A percentile compares a stretch with the other conserved stretches of the same genome.
Evolutionary conservation across 371 early-diverging fungal species (phyloP).

Genomic region (Sporodiniella umbellata): DNA sequence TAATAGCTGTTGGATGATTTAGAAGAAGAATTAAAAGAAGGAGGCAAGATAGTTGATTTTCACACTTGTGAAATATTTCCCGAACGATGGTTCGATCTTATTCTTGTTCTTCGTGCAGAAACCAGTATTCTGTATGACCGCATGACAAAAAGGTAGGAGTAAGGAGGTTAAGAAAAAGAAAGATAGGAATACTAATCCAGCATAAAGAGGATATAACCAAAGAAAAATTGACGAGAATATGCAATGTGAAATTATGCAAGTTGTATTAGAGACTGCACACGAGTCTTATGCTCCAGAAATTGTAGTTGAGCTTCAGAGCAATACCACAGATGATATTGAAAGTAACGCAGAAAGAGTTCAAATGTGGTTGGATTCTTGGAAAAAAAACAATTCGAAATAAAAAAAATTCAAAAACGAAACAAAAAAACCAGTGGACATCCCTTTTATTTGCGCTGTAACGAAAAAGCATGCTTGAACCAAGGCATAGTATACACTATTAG

Average conservation of each 20-base stretch:
- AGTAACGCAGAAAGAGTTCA: slow-evolving; percentile 75
- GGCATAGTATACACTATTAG: too few species aligned
- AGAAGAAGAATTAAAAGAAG: slow-evolving; percentile 73
- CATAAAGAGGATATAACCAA: slow-evolving; percentile 74
- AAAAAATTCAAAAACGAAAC: too few species aligned
- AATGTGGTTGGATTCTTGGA: slow-evolving; percentile 64
- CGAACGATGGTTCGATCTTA: slow-evolving; percentile 95
- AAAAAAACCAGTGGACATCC: too few species aligned
- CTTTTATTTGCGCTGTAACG: too few species aligned
- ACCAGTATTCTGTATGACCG: slow-evolving; percentile 82
- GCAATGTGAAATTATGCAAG: slow-evolving; percentile 98
- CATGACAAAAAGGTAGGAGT: slow-evolving; percentile 71
- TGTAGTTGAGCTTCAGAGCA: slow-evolving; percentile 77
- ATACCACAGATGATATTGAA: slow-evolving; percentile 88
- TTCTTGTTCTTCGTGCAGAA: slow-evolving; percentile 86
- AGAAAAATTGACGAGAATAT: slow-evolving; percentile 96
- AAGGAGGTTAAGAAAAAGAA: not conserved
- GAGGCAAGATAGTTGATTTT: slow-evolving; percentile 90
- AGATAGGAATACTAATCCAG: not conserved
- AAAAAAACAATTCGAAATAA: slow-evolving; percentile 32
- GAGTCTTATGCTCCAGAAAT: slow-evolving; percentile 83
- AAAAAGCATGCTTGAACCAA: too few species aligned
- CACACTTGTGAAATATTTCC: slow-evolving; percentile 95
- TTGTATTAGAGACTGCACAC: slow-evolving; percentile 88
- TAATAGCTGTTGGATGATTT: slow-evolving; percentile 79